Conservation (phyloP, 2,329 filamentous ascomycete genomes). For the Alternaria postmessia region DNA sequence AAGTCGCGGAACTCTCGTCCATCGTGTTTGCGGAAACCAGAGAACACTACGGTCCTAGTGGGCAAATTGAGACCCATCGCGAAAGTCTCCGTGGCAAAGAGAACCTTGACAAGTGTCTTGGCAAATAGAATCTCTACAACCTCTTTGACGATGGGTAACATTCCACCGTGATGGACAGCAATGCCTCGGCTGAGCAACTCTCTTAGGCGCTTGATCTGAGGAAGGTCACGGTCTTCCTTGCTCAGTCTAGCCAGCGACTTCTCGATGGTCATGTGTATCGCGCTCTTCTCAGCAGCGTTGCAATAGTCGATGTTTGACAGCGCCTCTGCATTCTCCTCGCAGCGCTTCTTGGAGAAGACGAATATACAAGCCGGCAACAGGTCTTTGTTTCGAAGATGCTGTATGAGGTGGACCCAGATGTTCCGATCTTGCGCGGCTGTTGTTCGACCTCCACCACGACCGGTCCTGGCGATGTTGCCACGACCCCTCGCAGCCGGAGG, state of each 20-base stretch:
- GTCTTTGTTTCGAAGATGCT: conserved; percentile 85
- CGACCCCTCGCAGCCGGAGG: conserved; percentile 64
- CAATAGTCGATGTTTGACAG: conserved; percentile 95
- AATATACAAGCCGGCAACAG: conserved; percentile 95
- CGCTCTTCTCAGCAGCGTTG: conserved; percentile 91
- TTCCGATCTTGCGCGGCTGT: conserved; percentile 95
- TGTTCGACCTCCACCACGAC: conserved; percentile 83
- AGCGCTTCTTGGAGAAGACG: conserved; percentile 97
- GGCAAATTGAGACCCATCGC: conserved; percentile 98
- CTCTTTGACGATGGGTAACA: conserved; percentile 96
- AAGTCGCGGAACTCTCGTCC: conserved; percentile 91
- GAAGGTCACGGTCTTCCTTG: conserved; percentile 86
- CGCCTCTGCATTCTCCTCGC: conserved; percentile 96
- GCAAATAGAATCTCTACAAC: conserved; percentile 97
- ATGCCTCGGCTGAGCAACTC: conserved; percentile 89
- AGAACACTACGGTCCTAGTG: conserved; percentile 96
- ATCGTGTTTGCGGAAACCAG: conserved; percentile 95
- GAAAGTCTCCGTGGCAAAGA: conserved; percentile 98
- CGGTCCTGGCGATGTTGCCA: conserved; percentile 90
- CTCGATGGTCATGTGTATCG: conserved; percentile 96
- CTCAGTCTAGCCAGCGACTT: conserved; percentile 92
- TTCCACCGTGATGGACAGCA: conserved; percentile 93
- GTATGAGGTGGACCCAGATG: conserved; percentile 94
- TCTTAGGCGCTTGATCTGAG: conserved; percentile 86
- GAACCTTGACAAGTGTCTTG: conserved; percentile 91